These are phyloP conservation scores for Lentinula lateritia DNA, from an alignment of 768 basidiomycete species.

Conservation along the genomic window DNA sequence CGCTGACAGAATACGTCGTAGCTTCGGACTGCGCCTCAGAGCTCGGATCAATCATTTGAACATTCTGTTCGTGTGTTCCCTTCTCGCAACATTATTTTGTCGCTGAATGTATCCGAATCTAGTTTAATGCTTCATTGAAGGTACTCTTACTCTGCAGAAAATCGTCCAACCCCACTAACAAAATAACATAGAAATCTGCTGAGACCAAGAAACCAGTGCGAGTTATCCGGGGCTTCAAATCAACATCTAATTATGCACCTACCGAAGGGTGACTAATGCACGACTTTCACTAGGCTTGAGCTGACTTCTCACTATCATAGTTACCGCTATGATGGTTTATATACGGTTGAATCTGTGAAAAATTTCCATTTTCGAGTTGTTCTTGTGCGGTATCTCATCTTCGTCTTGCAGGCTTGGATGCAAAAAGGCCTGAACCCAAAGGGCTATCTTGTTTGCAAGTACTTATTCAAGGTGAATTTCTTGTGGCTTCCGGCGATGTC, in stretches of 20 bases:
- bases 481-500: neutral
- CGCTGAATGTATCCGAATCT: constrained; percentile 27
- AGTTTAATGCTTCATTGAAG: constrained; percentile 7
- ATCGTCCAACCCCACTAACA: neutral
- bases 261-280: constrained; percentile 52
- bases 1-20: constrained; percentile 19
- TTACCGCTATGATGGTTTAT: constrained; percentile 90
- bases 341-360: constrained; percentile 66
- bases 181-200: constrained; percentile 50
- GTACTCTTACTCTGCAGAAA: neutral
- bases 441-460: constrained; percentile 82
- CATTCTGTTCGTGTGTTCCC: constrained; percentile 33
- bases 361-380: constrained; percentile 1
- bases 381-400: neutral
- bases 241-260: constrained; percentile 69
- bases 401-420: constrained; percentile 55
- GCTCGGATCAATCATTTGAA: constrained; percentile 77
- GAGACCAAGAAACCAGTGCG: constrained; percentile 80
- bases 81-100: neutral
- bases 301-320: constrained; percentile 26
- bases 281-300: neutral
- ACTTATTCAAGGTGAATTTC: constrained; percentile 63
- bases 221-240: constrained; percentile 83
- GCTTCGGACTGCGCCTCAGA: constrained; percentile 89
- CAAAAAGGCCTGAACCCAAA: constrained; percentile 63